These are phyloP conservation scores for Exophiala lecanii-corni DNA, from an alignment of 2,329 filamentous ascomycete genomes.

Conservation along the genomic window DNA sequence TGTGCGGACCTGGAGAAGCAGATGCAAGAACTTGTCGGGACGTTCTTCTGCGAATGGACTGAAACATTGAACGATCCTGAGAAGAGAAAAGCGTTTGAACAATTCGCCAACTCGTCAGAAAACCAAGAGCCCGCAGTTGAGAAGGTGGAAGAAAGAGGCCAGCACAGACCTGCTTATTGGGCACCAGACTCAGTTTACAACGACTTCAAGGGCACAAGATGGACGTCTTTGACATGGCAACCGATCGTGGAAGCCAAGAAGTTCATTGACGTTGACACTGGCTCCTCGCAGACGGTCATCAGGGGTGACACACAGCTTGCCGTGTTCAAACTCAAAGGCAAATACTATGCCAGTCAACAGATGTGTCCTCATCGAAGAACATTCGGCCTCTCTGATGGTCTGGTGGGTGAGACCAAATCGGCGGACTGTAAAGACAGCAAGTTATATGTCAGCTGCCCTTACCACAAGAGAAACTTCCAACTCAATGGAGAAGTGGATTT, in stretches of 20 bases:
- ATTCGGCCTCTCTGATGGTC: conserved; percentile 80
- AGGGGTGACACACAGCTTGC: conserved; percentile 85
- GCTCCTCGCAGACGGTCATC: conserved; percentile 73
- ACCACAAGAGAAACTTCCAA: conserved; percentile 86
- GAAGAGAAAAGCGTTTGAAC: conserved; percentile 65
- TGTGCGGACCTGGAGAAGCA: conserved; percentile 77
- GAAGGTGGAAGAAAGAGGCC: conserved; percentile 64
- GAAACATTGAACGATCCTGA: conserved; percentile 69
- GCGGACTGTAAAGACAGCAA: conserved; percentile 46
- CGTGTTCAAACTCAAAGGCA: conserved; percentile 75
- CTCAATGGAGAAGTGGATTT: conserved; percentile 52
- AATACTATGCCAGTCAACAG: conserved; percentile 81
- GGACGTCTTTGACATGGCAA: conserved; percentile 70
- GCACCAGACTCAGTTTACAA: conserved; percentile 60
- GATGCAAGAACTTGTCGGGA: conserved; percentile 78
- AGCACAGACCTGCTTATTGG: conserved; percentile 74
- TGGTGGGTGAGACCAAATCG: conserved; percentile 60
- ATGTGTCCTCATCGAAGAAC: conserved; percentile 93
- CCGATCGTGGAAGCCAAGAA: conserved; percentile 67
- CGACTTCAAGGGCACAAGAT: conserved; percentile 66
- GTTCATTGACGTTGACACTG: conserved; percentile 66
- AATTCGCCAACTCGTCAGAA: conserved; percentile 82
- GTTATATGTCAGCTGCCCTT: conserved; percentile 82
- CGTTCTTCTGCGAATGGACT: conserved; percentile 89
- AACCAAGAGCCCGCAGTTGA: conserved; percentile 62